Evolutionary conservation across 2,329 filamentous ascomycete species (phyloP).

Genomic region (Lasiodiplodia gonubiensis): DNA sequence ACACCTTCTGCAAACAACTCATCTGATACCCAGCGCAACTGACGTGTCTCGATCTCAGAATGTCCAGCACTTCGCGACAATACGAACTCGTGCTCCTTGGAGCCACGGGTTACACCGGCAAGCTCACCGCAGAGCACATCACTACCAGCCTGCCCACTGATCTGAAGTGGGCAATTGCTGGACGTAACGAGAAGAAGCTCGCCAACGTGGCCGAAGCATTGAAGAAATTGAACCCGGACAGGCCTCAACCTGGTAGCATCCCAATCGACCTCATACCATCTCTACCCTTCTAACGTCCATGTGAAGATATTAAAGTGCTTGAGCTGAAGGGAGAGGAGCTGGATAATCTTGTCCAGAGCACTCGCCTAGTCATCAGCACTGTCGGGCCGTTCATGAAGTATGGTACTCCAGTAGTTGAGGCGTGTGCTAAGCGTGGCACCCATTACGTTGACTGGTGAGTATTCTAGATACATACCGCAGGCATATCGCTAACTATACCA

Average conservation of each 20-base stretch:
- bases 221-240: slow-evolving; percentile 70
- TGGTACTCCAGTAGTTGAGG: slow-evolving; percentile 68
- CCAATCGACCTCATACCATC: not conserved
- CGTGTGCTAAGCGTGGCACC: slow-evolving; percentile 68
- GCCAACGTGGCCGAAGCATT: slow-evolving; percentile 70
- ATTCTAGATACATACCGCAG: not conserved
- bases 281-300: not conserved
- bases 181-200: slow-evolving; percentile 79
- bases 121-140: slow-evolving; percentile 76
- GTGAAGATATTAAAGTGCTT: slow-evolving; percentile 47
- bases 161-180: slow-evolving; percentile 86
- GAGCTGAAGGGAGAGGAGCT: slow-evolving; percentile 55
- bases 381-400: slow-evolving; percentile 69
- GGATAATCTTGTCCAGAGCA: slow-evolving; percentile 58
- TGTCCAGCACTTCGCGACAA: slow-evolving; percentile 43
- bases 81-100: slow-evolving; percentile 72
- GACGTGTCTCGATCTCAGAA: not conserved
- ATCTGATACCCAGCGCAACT: not conserved
- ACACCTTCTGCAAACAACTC: not conserved
- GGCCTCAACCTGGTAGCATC: slow-evolving; percentile 68
- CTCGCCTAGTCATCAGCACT: slow-evolving; percentile 64
- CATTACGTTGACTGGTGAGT: slow-evolving; percentile 68
- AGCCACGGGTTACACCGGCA: slow-evolving; percentile 83
- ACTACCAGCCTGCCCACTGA: slow-evolving; percentile 72
- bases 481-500: slow-evolving; percentile 31